Conservation (phyloP, 2,329 filamentous ascomycete species). For the Fusarium bactridioides region DNA sequence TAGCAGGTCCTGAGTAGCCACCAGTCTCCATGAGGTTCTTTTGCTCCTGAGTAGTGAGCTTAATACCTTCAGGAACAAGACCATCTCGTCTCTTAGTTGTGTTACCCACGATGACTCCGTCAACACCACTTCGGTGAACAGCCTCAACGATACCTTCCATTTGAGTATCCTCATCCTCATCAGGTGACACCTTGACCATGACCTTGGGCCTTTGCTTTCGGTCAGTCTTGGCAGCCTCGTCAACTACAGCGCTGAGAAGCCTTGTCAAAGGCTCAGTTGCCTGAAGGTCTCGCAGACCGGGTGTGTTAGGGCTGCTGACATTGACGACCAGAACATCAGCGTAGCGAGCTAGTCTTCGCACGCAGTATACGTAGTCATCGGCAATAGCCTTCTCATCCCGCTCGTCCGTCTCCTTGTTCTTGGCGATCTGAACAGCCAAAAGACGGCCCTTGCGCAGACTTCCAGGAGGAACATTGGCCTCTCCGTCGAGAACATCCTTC, state of each 20-base stretch:
- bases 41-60: constrained; percentile 72
- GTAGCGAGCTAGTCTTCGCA: constrained; percentile 81
- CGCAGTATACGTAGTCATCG: constrained; percentile 88
- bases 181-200: constrained; percentile 98
- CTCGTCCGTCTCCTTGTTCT: constrained; percentile 94
- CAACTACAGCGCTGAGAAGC: constrained; percentile 83
- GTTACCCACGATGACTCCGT: constrained; percentile 96
- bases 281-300: constrained; percentile 87
- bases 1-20: constrained; percentile 88
- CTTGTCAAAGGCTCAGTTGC: constrained; percentile 82
- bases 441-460: constrained; percentile 78
- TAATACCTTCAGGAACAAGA: constrained; percentile 71
- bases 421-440: constrained; percentile 91
- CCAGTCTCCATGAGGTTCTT: constrained; percentile 77
- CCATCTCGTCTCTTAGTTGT: constrained; percentile 86
- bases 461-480: constrained; percentile 81
- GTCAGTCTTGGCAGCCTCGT: constrained; percentile 73
- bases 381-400: constrained; percentile 82
- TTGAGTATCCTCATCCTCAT: constrained; percentile 87
- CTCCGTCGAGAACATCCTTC: constrained; percentile 76
- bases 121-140: constrained; percentile 83
- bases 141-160: constrained; percentile 89
- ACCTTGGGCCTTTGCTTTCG: constrained; percentile 74
- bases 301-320: constrained; percentile 95
- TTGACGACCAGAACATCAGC: constrained; percentile 98